Evolutionary conservation across 495 filamentous ascomycete genomes (phyloP).

Genomic region (Aspergillus panamensis): DNA sequence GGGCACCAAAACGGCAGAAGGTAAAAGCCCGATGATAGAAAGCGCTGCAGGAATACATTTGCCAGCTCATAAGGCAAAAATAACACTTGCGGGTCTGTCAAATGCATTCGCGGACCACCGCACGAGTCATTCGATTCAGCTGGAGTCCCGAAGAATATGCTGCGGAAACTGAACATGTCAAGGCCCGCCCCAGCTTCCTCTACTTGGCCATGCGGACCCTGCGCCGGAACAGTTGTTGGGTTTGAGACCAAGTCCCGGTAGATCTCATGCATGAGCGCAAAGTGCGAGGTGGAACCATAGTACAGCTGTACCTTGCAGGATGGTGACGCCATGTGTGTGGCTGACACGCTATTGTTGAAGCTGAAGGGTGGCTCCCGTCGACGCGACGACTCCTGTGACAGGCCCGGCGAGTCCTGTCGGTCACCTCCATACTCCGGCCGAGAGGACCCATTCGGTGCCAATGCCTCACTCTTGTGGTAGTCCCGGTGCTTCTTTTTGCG

Average conservation of each 20-base stretch:
- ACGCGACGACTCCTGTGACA: slow-evolving; percentile 12
- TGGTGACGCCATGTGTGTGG: slow-evolving; percentile 44
- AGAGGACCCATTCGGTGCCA: slow-evolving; percentile 5
- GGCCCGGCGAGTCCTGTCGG: slow-evolving; percentile 19
- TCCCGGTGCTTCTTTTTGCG: slow-evolving; percentile 36
- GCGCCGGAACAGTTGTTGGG: slow-evolving; percentile 20
- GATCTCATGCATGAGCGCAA: slow-evolving; percentile 44
- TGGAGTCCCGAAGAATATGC: slow-evolving; percentile 45
- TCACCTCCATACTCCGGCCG: slow-evolving; percentile 14
- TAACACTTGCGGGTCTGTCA: slow-evolving; percentile 28
- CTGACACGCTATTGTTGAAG: slow-evolving; percentile 42
- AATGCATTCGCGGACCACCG: slow-evolving; percentile 5
- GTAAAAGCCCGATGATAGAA: slow-evolving; percentile 33
- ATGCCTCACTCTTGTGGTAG: neutral
- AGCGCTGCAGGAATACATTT: slow-evolving; percentile 33
- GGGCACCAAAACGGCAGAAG: slow-evolving; percentile 34
- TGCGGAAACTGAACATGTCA: slow-evolving; percentile 44
- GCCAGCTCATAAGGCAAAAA: slow-evolving; percentile 40
- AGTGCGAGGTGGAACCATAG: slow-evolving; percentile 46
- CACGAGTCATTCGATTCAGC: slow-evolving; percentile 27
- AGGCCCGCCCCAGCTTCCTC: slow-evolving; percentile 45
- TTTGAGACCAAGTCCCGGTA: slow-evolving; percentile 38
- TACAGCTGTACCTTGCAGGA: slow-evolving; percentile 46
- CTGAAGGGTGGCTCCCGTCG: slow-evolving; percentile 26
- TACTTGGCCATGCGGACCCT: slow-evolving; percentile 31